Conservation (phyloP, 2,329 filamentous ascomycete species). For the Penicillium sp. region DNA sequence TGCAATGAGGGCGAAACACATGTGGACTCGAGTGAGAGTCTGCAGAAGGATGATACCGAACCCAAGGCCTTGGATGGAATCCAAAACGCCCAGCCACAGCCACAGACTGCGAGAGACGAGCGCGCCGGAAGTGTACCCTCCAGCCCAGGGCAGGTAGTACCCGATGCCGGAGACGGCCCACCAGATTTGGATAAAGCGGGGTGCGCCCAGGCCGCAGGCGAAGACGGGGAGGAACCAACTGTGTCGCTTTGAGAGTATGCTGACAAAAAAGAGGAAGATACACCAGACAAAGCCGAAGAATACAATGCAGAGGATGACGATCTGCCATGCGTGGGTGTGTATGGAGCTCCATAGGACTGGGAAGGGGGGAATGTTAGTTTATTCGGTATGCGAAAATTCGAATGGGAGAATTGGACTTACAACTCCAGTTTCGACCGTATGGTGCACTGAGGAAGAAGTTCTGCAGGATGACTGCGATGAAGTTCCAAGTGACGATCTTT, state of each 20-base stretch:
- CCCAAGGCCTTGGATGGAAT: slow-evolving; percentile 63
- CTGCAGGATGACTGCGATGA: slow-evolving; percentile 61
- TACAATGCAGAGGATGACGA: slow-evolving; percentile 50
- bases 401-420: not conserved
- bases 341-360: slow-evolving; percentile 56
- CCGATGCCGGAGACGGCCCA: slow-evolving; percentile 62
- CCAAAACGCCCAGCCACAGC: slow-evolving; percentile 66
- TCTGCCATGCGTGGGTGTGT: slow-evolving; percentile 55
- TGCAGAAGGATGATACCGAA: slow-evolving; percentile 67
- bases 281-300: slow-evolving; percentile 59
- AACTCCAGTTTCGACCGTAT: slow-evolving; percentile 66
- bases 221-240: slow-evolving; percentile 67
- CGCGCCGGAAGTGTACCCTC: slow-evolving; percentile 52
- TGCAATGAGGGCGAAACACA: slow-evolving; percentile 57
- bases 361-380: not conserved
- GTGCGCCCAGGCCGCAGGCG: slow-evolving; percentile 62
- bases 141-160: slow-evolving; percentile 59
- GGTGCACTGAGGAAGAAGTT: slow-evolving; percentile 66
- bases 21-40: slow-evolving; percentile 63
- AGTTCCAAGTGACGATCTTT: slow-evolving; percentile 66
- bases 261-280: slow-evolving; percentile 46
- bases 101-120: slow-evolving; percentile 58
- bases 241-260: slow-evolving; percentile 56
- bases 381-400: not conserved
- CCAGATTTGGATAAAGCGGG: slow-evolving; percentile 65